Base-by-base conservation (phyloP, 495 filamentous ascomycete genomes). In the Podospora tetraspora region DNA sequence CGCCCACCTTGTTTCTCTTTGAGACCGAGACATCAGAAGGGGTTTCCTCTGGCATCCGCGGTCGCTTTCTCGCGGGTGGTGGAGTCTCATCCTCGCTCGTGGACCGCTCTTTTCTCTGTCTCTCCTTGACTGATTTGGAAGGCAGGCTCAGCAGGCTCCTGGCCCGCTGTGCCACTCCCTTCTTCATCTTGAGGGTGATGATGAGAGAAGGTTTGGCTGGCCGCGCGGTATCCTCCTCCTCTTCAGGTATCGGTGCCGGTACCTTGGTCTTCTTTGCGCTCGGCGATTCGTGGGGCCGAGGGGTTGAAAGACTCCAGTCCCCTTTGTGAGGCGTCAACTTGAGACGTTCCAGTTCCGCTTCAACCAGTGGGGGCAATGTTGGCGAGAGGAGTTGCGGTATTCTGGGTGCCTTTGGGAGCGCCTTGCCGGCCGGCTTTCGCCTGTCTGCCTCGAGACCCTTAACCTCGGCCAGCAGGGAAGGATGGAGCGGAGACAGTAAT, bases 331-430 rank as follows among this genome's bases (percentile, higher is more conserved):
- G 70, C 22, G 73, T 72, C n/a, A 24, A 59, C 56, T 70, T 75
- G 59, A 25, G 63, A 10, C 75, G 77, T 13, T 76, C 75, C 19
- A 84, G 73, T 32, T 80, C 79, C 59, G 78, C 79, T 27, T 84
- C 78, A 5, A 84, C 75, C 57, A 83, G 66, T 1, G 80, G 73
- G 1, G 82, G 82, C 10, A 84, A 71, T 3, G 82, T 84, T 6
- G 82, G 82, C 8, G 82, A 84, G 9, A 84, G 77, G 19, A 84
- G 75, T 3, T 74, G 70, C 8, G 81, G 82, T n/a, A 84, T 71
- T 25, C 62, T 77, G 24, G 59, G 43, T 0, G 68, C 4, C 37
- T 69, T 74, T n/a, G 72, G 70, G 7, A 74, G 71, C 5, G 74
- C 73, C 61, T 75, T 79, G n/a, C 80, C 77, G 19, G 75, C 73